A percentile compares a stretch with the other conserved stretches of the same genome.
phyloP scores from a whole-genome alignment of 2,329 filamentous ascomycete species.

The Trichophyton rubrum region DNA sequence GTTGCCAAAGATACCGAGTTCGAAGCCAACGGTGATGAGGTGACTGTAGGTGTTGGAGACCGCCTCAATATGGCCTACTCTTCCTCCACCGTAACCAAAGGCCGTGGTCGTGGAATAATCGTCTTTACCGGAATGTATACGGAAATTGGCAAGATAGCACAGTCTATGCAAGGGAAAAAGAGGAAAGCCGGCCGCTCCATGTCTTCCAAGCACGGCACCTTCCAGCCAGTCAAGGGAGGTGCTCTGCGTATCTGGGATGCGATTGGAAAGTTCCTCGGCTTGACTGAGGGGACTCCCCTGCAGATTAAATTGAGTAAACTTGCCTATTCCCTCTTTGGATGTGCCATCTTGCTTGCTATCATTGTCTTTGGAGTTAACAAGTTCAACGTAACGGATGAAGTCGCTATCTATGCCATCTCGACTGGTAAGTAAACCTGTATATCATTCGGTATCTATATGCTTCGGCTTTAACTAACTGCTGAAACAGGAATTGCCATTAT shows the following conservation, averaged over 20 bases:
- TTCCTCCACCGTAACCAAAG: constrained; percentile 48
- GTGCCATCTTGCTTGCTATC: constrained; percentile 51
- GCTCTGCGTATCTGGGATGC: constrained; percentile 37
- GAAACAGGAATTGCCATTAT: constrained; percentile 43
- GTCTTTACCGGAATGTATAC: constrained; percentile 50
- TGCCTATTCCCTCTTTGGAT: constrained; percentile 64
- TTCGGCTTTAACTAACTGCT: constrained; percentile 13
- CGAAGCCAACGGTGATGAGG: constrained; percentile 17
- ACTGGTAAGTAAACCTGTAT: constrained; percentile 27
- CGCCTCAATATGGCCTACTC: constrained; percentile 50
- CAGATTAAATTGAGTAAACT: constrained; percentile 78
- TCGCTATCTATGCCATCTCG: constrained; percentile 48
- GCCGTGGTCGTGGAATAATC: constrained; percentile 46
- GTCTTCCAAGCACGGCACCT: constrained; percentile 34
- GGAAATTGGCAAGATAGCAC: constrained; percentile 49
- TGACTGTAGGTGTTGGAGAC: constrained; percentile 41
- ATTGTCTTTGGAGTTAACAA: constrained; percentile 50
- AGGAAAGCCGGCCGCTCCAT: constrained; percentile 30
- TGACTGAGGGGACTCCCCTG: constrained; percentile 64
- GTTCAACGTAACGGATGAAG: constrained; percentile 44
- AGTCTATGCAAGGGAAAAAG: constrained; percentile 42
- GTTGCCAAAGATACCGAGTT: constrained; percentile 39
- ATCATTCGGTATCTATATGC: background rate
- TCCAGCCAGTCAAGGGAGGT: constrained; percentile 39
- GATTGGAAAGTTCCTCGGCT: constrained; percentile 44